Evolutionary conservation across 176 grass and related monocot genomes (phyloP).

Genomic region (Hyparrhenia diplandra): DNA sequence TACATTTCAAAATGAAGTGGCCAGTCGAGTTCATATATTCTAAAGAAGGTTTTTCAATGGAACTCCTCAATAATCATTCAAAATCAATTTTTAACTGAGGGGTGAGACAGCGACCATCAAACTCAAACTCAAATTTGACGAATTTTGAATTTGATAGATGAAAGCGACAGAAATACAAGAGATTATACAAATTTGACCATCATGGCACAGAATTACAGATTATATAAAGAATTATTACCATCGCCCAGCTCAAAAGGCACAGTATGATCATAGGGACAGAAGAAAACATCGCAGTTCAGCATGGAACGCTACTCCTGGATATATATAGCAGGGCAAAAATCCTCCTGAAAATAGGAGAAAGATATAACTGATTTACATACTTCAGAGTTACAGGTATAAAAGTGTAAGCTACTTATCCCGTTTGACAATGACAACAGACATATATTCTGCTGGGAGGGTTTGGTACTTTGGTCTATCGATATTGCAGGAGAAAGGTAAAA

Average conservation of each 20-base stretch:
- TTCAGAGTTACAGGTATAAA: background rate
- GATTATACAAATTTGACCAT: no score
- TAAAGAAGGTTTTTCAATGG: background rate
- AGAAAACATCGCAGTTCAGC: background rate
- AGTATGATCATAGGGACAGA: background rate
- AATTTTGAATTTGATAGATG: background rate
- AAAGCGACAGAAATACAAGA: background rate
- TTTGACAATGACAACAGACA: background rate
- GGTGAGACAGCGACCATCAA: background rate
- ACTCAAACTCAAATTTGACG: background rate
- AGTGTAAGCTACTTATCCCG: background rate
- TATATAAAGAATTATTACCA: no score
- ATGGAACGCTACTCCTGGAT: background rate
- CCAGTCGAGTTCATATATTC: background rate
- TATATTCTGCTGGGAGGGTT: background rate
- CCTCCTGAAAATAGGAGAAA: background rate
- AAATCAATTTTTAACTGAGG: background rate
- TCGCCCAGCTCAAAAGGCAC: background rate
- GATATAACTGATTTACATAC: background rate
- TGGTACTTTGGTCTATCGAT: background rate
- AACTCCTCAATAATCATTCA: no score
- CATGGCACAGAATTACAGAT: no score
- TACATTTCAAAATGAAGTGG: background rate
- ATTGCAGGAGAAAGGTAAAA: background rate
- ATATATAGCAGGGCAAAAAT: conserved; percentile 1